Conservation (phyloP, 148 eudicot species). For the Linanthus parryae region DNA sequence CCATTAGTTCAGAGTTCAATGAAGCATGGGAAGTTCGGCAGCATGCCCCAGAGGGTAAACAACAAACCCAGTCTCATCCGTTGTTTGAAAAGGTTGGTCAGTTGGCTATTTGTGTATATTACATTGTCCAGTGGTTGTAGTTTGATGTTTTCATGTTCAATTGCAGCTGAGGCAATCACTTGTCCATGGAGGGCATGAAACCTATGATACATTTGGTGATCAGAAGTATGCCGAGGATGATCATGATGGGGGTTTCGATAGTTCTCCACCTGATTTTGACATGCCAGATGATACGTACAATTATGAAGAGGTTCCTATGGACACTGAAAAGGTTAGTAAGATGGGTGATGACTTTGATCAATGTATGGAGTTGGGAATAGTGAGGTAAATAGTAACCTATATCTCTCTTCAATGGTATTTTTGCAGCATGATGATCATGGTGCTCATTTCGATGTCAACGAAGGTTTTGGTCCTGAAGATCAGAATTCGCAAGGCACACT, state of each 20-base stretch:
- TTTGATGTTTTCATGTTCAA: slow-evolving; percentile 16
- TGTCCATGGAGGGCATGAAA: slow-evolving; percentile 34
- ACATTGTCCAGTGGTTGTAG: neutral
- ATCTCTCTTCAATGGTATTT: no score
- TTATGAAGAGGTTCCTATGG: slow-evolving; percentile 40
- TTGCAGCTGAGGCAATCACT: slow-evolving; percentile 80
- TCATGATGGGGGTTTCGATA: slow-evolving; percentile 47
- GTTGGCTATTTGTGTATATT: slow-evolving; percentile 9
- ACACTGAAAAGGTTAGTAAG: slow-evolving; percentile 45
- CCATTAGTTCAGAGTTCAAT: slow-evolving; percentile 47
- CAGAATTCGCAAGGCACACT: slow-evolving; percentile 57
- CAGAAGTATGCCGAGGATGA: slow-evolving; percentile 31
- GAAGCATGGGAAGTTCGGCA: slow-evolving; percentile 52
- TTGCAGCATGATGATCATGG: slow-evolving; percentile 51
- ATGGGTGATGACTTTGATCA: neutral
- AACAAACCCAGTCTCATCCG: slow-evolving; percentile 42
- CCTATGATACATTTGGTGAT: slow-evolving; percentile 24
- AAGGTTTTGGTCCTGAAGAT: slow-evolving; percentile 32
- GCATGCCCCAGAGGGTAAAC: slow-evolving; percentile 21
- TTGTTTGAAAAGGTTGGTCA: slow-evolving; percentile 67
- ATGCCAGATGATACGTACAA: slow-evolving; percentile 47
- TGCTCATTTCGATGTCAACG: slow-evolving; percentile 26
- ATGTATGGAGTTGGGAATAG: neutral
- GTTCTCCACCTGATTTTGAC: slow-evolving; percentile 59
- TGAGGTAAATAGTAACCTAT: no score